Base-by-base conservation (phyloP, 164 flowering plant species). In the Taxillus chinensis region DNA sequence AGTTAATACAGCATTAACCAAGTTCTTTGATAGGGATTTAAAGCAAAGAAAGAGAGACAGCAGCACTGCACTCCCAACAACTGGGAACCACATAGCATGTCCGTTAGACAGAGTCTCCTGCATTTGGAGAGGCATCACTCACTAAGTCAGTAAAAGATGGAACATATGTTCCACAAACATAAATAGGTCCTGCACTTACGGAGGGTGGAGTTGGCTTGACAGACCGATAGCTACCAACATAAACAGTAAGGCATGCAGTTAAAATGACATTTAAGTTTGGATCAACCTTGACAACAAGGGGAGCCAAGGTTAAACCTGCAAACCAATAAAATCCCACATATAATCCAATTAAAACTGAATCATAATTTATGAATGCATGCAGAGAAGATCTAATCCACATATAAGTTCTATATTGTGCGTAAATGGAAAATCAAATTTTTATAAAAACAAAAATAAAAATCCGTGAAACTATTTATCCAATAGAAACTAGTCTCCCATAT, bases 51-150 rank as follows among this genome's bases (percentile, higher is more conserved):
- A 93, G 56, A 93, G 70, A 13, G 96, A 90, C 50, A 93, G 70
- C 63, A 90, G 77, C 96, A 93, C 83, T 12, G 96, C 98, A 81
- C 98, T 93, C 56, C 96, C 98, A 70, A 93, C 86, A 66, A 93
- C 80, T 12, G 98, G 98, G 52, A 90, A 93, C 40, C 97, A 85
- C 96, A 93, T 89, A 3, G 97, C 98, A 77, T 90, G 98, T 67
- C 85, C 97, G 59, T 83, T 85, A 43, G 98, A 93, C 98, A 93
- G 90, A 3, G 96, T 90, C 71, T 93, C 98, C 98, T 93, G 80
- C 74, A 78, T 27, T 46, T 70, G 52, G 45, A 57, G 61, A 41
- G 3, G 53, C 2, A 15, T 17, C 13, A 62, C 3, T 50, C 13
- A n/a, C 63, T 39, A 38, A 57, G 9, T 10, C 11, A n/a, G 1